Conservation (phyloP, 371 early-diverging fungal genomes). For the Circinella minor region DNA sequence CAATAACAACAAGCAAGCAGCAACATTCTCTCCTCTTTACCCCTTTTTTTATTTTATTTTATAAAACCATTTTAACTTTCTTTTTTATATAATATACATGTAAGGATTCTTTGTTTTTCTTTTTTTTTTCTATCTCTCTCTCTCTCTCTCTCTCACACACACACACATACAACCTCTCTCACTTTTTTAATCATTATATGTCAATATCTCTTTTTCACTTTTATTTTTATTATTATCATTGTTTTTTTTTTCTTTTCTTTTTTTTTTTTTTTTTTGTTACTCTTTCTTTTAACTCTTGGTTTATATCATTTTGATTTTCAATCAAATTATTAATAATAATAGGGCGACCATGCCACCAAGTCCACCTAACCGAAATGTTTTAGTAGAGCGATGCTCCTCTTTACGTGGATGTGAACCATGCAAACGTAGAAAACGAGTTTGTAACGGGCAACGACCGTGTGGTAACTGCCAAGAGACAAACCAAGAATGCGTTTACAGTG, state of each 20-base stretch:
- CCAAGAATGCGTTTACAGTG: slow-evolving; percentile 32
- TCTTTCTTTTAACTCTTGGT: neutral
- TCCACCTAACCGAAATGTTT: slow-evolving; percentile 25
- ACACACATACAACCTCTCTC: no score
- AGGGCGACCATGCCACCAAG: neutral
- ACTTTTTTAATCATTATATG: no score
- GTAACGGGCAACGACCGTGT: slow-evolving; percentile 35
- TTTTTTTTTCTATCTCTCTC: neutral
- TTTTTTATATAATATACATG: no score
- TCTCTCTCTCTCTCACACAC: no score
- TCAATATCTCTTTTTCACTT: no score
- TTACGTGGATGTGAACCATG: slow-evolving; percentile 34
- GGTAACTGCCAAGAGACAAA: slow-evolving; percentile 21
- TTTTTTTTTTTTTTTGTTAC: neutral
- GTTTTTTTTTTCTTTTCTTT: no score
- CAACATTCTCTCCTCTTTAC: no score
- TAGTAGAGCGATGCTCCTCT: slow-evolving; percentile 28
- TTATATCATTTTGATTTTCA: neutral
- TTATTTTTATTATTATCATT: no score
- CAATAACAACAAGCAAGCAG: no score
- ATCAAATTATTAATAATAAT: neutral
- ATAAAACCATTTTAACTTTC: no score
- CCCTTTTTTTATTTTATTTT: no score
- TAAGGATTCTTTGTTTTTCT: no score
- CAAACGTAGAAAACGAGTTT: slow-evolving; percentile 25